phyloP scores from a whole-genome alignment of 192 early-diverging fungal species.

The Chytriomyces sp. region DNA sequence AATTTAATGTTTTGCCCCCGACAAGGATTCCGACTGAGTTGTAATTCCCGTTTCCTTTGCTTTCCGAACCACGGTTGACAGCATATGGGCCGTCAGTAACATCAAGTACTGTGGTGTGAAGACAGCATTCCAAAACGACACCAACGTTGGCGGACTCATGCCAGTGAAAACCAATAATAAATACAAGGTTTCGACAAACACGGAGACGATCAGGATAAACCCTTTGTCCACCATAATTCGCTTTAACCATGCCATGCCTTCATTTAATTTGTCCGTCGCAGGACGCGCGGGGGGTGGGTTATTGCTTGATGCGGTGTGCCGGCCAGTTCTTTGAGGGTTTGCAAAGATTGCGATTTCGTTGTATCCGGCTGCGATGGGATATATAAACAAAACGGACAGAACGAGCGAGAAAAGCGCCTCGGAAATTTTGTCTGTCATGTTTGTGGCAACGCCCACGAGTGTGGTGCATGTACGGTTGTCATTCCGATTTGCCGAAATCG shows the following conservation, averaged over 20 bases:
- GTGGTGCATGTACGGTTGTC: neutral
- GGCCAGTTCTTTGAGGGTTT: neutral
- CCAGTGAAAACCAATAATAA: neutral
- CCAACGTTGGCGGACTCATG: conserved; percentile 8
- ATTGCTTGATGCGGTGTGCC: neutral
- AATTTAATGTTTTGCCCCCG: neutral
- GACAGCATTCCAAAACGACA: neutral
- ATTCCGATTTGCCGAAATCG: neutral
- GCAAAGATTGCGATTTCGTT: neutral
- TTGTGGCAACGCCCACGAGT: neutral
- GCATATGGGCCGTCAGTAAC: neutral
- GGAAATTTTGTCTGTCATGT: neutral
- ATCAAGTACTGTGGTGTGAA: conserved; percentile 15
- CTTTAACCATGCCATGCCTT: neutral
- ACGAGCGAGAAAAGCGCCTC: neutral
- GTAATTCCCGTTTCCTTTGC: neutral
- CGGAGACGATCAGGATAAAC: neutral
- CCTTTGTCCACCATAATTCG: neutral
- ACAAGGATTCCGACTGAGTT: neutral
- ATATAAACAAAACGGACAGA: neutral
- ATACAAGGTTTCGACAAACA: neutral
- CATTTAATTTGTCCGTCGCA: neutral
- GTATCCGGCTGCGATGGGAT: neutral
- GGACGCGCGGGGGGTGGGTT: neutral
- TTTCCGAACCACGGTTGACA: neutral